phyloP scores from a whole-genome alignment of 2,329 filamentous ascomycete species.

The Monilinia aucupariae region DNA sequence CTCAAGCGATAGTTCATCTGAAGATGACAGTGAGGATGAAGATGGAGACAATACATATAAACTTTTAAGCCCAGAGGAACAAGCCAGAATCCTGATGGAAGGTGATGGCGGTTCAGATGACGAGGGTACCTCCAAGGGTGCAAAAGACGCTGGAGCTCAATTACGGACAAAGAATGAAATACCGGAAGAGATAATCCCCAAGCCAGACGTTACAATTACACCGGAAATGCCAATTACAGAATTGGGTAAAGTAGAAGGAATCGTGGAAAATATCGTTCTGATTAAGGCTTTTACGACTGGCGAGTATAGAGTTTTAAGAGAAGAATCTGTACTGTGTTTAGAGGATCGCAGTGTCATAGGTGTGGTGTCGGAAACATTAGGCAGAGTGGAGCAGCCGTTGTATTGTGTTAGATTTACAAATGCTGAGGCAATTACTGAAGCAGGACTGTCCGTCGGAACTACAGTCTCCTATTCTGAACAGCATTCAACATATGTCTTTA shows the following conservation, averaged over 20 bases:
- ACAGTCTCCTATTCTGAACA: conserved; percentile 73
- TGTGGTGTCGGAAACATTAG: conserved; percentile 77
- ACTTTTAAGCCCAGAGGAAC: conserved; percentile 73
- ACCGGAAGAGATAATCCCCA: conserved; percentile 57
- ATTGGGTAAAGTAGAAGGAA: conserved; percentile 68
- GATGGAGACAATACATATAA: conserved; percentile 57
- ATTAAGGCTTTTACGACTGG: conserved; percentile 74
- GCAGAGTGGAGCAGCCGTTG: conserved; percentile 76
- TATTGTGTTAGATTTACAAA: conserved; percentile 77
- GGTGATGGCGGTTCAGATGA: conserved; percentile 76
- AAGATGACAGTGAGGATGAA: conserved; percentile 50
- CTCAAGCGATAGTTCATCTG: conserved; percentile 49
- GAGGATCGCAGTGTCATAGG: conserved; percentile 72
- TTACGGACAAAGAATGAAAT: conserved; percentile 80
- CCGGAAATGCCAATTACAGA: conserved; percentile 70
- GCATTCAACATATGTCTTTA: conserved; percentile 81
- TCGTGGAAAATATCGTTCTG: conserved; percentile 73
- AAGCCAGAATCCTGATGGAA: conserved; percentile 78
- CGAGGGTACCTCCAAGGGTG: conserved; percentile 50
- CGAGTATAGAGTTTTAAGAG: conserved; percentile 79
- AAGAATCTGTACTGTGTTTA: conserved; percentile 76
- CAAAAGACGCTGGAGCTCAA: conserved; percentile 40
- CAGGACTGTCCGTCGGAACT: conserved; percentile 62
- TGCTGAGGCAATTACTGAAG: conserved; percentile 59
- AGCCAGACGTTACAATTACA: conserved; percentile 74